Conservation (phyloP, 352 stramenopile species). For the Pythium aphanidermatum region DNA sequence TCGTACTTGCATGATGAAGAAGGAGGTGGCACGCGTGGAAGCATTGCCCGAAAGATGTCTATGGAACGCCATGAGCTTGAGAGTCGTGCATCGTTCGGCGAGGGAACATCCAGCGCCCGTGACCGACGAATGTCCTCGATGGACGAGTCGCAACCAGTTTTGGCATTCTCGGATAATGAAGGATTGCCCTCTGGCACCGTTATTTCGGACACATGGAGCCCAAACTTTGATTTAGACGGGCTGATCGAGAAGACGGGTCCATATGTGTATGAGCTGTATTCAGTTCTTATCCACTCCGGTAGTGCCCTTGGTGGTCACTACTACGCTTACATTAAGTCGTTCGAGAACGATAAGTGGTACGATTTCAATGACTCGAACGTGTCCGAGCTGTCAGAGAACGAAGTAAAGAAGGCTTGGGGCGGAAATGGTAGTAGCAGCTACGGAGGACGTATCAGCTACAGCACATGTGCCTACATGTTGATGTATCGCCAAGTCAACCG, state of each 20-base stretch:
- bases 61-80: slow-evolving; percentile 78
- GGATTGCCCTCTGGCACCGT: not conserved
- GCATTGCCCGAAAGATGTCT: slow-evolving; percentile 82
- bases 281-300: slow-evolving; percentile 90
- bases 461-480: slow-evolving; percentile 89
- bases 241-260: slow-evolving; percentile 60
- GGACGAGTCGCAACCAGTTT: slow-evolving; percentile 55
- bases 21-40: slow-evolving; percentile 32
- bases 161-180: slow-evolving; percentile 15
- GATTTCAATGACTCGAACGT: slow-evolving; percentile 87
- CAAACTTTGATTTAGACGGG: slow-evolving; percentile 54
- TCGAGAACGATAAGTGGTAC: slow-evolving; percentile 79
- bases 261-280: slow-evolving; percentile 90
- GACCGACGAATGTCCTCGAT: slow-evolving; percentile 66
- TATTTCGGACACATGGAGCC: slow-evolving; percentile 55
- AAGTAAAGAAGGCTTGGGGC: slow-evolving; percentile 73
- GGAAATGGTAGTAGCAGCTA: slow-evolving; percentile 34
- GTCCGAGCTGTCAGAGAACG: slow-evolving; percentile 66
- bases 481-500: slow-evolving; percentile 80
- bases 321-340: slow-evolving; percentile 91
- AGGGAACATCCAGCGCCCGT: slow-evolving; percentile 9
- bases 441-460: slow-evolving; percentile 37
- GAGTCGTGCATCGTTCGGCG: slow-evolving; percentile 14
- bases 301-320: slow-evolving; percentile 91
- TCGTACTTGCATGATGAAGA: slow-evolving; percentile 66